Base-by-base conservation (phyloP, 305 asterid species). In the Rubia peregrina region DNA sequence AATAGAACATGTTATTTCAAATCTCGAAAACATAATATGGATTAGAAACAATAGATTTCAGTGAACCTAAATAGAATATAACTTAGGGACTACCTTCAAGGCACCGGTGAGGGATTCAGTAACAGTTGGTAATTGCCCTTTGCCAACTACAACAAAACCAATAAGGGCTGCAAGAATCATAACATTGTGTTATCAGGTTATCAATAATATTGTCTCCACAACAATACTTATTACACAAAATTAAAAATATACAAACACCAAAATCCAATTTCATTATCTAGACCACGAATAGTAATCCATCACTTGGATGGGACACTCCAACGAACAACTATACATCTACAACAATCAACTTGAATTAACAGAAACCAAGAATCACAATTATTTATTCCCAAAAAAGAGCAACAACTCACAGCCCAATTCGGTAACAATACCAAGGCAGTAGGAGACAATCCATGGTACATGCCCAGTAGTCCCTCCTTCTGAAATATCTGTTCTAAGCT, bases 381-480 rank as follows among this genome's bases (percentile, higher is more conserved):
- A 30, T 30, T 30, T 30, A 30, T 30, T 30, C 36, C 36, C 36
- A 3, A 30, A 30, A 30, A 30, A 30, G 2, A 30, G 36, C 4
- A 26, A 26, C 30, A 30, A 30, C 36, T 30, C 36, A 30, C 36
- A 30, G 36, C 36, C 98, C 98, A 93, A 77, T 89, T 93, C 13
- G 98, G 96, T 77, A 93, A 92, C 83, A 91, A 81, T 26, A 97
- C 96, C 76, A 90, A 83, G 75, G 87, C 85, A 0, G 97, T 93
- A 41, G 98, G 97, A 41, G 97, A 83, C 76, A 93, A 96, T 41
- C 98, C 98, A 42, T 96, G 89, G 77, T 90, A 93, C 96, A 93
- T 88, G 73, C 97, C 98, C 48, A 95, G 96, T 65, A 86, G 68
- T 46, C 98, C 98, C 80, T 93, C 96, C 83, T 85, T 93, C 79